Evolutionary conservation across 2,329 filamentous ascomycete genomes (phyloP), one percentile per base, ranked within the genome.

Genomic region (Reticulascus tulasneorum): DNA sequence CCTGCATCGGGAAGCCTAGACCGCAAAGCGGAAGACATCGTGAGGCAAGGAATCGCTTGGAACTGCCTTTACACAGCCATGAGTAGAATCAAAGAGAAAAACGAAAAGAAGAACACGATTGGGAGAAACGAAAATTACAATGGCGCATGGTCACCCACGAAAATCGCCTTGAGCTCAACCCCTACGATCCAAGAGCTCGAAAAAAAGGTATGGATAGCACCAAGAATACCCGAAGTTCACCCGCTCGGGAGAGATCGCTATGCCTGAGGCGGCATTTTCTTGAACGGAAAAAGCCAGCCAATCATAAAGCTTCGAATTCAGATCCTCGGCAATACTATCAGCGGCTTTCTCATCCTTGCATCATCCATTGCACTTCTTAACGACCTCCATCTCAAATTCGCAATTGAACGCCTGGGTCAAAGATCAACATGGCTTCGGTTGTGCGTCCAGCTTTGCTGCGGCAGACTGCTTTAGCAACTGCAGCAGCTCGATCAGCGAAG

Each of bases 361-460:
- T 58, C 55, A 55, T 56, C 51, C 47, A 42, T 42, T 42, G 37
- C 34, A 21, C 16, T 40, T 31, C 37, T 38, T 29, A 45, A 37
- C 42, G 37, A 38, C 37, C 36, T 29, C 33, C 39, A 30, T 23
- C 21, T 19, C 33, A 33, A 30, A 33, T 31, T 24, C 23, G 33
- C 46, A 39, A 40, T 38, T 41, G 32, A 33, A 46, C 38, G 31
- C 29, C 30, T 26, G 25, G 22, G 23, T 22, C 34, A 21, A 19
- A 30, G 30, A 48, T 23, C 25, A 60, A 47, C 37, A 80, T 80
- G 76, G 74, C 74, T 47, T 79, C 75, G 38, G 60, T 77, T 52
- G 60, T 69, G 53, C 73, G 75, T 54, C 65, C 74, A 37, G 61
- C 68, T 47, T 60, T 78, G 59, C 66, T 79, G 40, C 68, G 73